Base-by-base conservation (phyloP, 495 filamentous ascomycete species). In the Aspergillus leporis region DNA sequence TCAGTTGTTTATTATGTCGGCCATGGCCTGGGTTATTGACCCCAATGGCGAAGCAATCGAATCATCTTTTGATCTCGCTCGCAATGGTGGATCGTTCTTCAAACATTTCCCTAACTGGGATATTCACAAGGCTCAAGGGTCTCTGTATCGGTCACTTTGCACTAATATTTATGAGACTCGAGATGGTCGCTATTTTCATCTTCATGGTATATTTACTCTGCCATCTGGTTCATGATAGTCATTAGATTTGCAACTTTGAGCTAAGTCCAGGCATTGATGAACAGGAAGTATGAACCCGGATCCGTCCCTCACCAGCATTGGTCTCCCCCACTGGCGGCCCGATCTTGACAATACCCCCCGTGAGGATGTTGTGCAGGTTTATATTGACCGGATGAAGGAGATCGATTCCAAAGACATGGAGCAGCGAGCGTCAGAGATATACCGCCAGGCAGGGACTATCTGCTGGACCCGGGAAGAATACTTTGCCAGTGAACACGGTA, bases 161-260 rank as follows among this genome's bases (percentile, higher is more conserved):
- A 84, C 83, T 0, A 85, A 83, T 58, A 75, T 84, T 25, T 85
- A 85, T 56, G 63, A 69, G 45, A 81, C 77, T n/a, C 77, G 75
- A 43, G 81, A 85, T 51, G 71, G 70, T 2, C 68, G 77, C 5
- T 84, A 66, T 63, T 84, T 79, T 56, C 83, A 85, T 54, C 25
- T 80, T 5, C 83, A 85, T 53, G 78, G 81, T 60, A 47, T 9
- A 10, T 10, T 32, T 32, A 5, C 31, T 10, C 10, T 5, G 31
- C 31, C 5, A 10, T 10, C 31, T 47, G 22, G 8, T 19, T 34
- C 18, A 14, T 32, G 0, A 18, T 43, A 4, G 14, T 21, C 12
- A 28, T 32, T 32, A 5, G 31, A 5, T 32, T 10, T 5, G 10
- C 5, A 32, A 32, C 31, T 32, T 32, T 13, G 5, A 16, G 16